Conservation (phyloP, 2,329 filamentous ascomycete genomes). For the Didymella pomorum region DNA sequence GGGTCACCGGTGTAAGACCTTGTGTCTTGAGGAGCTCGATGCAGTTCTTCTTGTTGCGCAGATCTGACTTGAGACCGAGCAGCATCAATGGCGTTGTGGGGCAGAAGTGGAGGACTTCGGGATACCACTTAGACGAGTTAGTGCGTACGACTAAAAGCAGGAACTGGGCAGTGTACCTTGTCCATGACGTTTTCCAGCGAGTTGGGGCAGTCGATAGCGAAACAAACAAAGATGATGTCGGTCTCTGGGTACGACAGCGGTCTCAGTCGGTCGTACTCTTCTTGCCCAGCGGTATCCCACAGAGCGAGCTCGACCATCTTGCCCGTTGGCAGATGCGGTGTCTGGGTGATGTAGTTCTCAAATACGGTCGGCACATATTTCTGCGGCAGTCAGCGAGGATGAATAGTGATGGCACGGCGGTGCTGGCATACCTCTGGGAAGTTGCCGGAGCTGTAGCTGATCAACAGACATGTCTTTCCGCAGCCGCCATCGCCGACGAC, state of each 20-base stretch:
- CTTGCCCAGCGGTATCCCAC: slow-evolving; percentile 98
- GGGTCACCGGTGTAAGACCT: slow-evolving; percentile 91
- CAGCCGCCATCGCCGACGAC: slow-evolving; percentile 98
- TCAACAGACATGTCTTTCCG: slow-evolving; percentile 97
- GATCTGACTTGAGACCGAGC: slow-evolving; percentile 94
- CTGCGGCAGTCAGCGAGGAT: slow-evolving; percentile 57
- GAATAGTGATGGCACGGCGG: background rate
- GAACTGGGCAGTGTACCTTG: slow-evolving; percentile 71
- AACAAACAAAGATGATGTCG: slow-evolving; percentile 97
- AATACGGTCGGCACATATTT: slow-evolving; percentile 99
- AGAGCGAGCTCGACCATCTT: slow-evolving; percentile 96
- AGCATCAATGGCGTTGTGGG: slow-evolving; percentile 96
- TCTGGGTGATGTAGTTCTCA: slow-evolving; percentile 99
- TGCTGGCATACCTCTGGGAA: slow-evolving; percentile 83
- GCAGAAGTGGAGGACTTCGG: slow-evolving; percentile 98
- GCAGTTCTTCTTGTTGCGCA: slow-evolving; percentile 93
- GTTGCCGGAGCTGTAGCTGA: slow-evolving; percentile 98
- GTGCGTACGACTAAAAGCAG: slow-evolving; percentile 13
- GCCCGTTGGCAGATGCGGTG: slow-evolving; percentile 83
- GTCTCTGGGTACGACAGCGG: slow-evolving; percentile 98
- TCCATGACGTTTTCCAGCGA: slow-evolving; percentile 98
- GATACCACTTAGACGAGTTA: slow-evolving; percentile 82
- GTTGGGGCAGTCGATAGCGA: slow-evolving; percentile 98
- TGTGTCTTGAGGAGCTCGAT: slow-evolving; percentile 99
- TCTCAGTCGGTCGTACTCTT: slow-evolving; percentile 96